Evolutionary conservation across 495 filamentous ascomycete genomes (phyloP).

Genomic region (Penicillium canariense): DNA sequence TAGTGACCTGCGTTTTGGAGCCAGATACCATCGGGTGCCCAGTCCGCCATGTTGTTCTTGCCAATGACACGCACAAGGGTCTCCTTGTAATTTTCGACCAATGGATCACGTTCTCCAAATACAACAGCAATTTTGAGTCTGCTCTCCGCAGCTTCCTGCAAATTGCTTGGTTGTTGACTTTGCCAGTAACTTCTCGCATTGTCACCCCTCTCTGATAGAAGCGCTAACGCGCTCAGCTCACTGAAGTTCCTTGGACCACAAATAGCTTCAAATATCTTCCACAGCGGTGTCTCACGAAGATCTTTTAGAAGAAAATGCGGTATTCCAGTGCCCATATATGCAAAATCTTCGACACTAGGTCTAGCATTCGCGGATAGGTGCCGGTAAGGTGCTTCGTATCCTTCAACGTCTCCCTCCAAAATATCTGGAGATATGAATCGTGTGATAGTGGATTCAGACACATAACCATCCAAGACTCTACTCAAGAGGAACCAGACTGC

Average conservation of each 20-base stretch:
- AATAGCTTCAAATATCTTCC: constrained; percentile 2
- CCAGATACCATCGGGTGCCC: constrained; percentile 1
- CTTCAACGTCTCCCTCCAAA: background rate
- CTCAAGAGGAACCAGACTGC: background rate
- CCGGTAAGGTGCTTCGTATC: constrained; percentile 1
- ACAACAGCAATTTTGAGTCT: background rate
- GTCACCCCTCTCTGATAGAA: background rate
- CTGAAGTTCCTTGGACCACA: background rate
- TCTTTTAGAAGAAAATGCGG: background rate
- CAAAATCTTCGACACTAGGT: background rate
- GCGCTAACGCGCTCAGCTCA: background rate
- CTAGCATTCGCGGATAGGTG: background rate
- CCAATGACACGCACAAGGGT: background rate
- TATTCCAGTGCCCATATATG: background rate
- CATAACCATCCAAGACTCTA: background rate
- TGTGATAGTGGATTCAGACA: constrained; percentile 1
- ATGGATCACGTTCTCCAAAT: constrained; percentile 1
- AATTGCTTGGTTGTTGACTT: background rate
- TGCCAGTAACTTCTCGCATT: background rate
- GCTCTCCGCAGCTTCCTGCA: background rate
- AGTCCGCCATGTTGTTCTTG: constrained; percentile 1
- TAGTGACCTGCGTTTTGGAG: background rate
- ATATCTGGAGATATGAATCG: background rate
- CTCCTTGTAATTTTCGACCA: background rate
- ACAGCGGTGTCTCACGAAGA: background rate